Base-by-base conservation (phyloP, 805 yeast genomes). In the Diddensiella transvaalensis region DNA sequence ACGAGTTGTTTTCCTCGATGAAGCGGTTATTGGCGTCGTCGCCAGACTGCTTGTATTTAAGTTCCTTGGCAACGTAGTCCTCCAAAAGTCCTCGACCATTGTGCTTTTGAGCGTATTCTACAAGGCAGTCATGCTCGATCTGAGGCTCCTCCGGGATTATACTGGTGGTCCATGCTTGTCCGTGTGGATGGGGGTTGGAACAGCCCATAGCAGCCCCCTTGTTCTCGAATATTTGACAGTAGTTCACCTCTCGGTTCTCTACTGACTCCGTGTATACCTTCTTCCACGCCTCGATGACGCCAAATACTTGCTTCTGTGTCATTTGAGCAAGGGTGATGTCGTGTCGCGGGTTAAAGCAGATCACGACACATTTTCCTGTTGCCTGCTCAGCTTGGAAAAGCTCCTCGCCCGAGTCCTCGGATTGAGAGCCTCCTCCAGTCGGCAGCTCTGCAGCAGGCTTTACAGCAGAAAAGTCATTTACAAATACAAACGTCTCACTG, bases 181-280 rank as follows among this genome's bases (percentile, higher is more conserved):
- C 87, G 54, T 84, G 91, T 4, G 90, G 89, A 65, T 84, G 91
- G 2, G 87, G 84, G 60, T 84, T 84, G 2, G 88, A 83, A 60
- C 90, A 84, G 35, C 90, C 90, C 90, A 84, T 84, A 3, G 86
- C 84, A 37, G 80, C 71, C 24, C 90, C 90, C 64, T 84, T 84
- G 63, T 84, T 84, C 62, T 84, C 91, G 61, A 84, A 84, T 33
- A 84, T 80, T 66, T 83, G 89, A 51, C 83, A 65, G 64, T 84
- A 83, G 21, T 51, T 54, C 24, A 84, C 79, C 26, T 64, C 66
- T 2, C 67, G 64, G n/a, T 65, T 63, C 15, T 59, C 56, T 36
- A 73, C 64, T 33, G 83, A 68, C 24, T 67, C 70, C 18, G 59
- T 26, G 61, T 79, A 82, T 32, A 83, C 70, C 3, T 60, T 52